Percentiles rank a stretch among this genome's conserved stretches.
These are phyloP conservation scores for Ophiostoma montium DNA, from an alignment of 2,329 filamentous ascomycete genomes.

Conservation along the genomic window DNA sequence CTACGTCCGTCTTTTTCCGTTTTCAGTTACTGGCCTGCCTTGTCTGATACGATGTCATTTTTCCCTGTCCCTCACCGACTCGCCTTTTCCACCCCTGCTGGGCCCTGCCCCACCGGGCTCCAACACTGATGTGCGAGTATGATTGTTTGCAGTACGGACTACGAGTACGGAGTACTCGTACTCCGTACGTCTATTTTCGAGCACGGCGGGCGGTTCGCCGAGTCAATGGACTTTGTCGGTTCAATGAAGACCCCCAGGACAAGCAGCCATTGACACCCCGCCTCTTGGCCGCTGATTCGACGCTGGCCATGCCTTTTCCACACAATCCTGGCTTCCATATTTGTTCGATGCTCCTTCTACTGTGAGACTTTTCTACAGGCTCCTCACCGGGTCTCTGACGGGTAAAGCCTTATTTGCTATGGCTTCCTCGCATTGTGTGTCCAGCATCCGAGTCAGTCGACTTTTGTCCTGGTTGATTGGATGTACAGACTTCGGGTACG, in stretches of 20 bases:
- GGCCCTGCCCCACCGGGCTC: conserved; percentile 3
- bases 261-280: neutral
- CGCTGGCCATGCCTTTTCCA: no score
- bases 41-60: neutral
- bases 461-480: no score
- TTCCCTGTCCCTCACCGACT: conserved; percentile 25
- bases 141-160: neutral
- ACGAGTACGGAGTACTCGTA: neutral
- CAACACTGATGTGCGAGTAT: conserved; percentile 1
- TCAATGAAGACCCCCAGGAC: neutral
- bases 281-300: neutral
- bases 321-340: neutral
- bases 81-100: conserved; percentile 14
- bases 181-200: neutral
- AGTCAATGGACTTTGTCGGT: neutral
- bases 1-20: neutral
- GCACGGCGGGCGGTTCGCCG: conserved; percentile 1
- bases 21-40: neutral
- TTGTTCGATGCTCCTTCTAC: neutral
- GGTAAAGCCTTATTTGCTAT: no score
- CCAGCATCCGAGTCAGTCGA: no score
- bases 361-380: neutral
- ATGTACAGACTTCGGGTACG: no score
- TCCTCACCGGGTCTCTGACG: no score
- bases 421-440: no score